Evolutionary conservation across 257 asterid genomes (phyloP).

Genomic region (Nicotiana noctiflora): DNA sequence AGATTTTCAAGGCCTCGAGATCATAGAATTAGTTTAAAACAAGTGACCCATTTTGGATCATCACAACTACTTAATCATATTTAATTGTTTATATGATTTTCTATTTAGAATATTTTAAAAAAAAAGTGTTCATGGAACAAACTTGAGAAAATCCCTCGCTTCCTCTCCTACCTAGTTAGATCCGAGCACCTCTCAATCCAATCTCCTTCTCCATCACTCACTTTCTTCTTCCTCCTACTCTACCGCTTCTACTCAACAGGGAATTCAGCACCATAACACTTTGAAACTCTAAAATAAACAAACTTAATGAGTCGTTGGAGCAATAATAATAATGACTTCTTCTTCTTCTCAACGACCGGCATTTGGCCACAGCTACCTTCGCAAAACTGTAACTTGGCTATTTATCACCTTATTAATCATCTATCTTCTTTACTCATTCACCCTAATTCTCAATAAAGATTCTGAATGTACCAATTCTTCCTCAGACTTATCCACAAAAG

Average conservation of each 20-base stretch:
- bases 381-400: conserved; percentile 31
- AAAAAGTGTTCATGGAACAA: neutral
- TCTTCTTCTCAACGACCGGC: conserved; percentile 27
- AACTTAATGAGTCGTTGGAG: neutral
- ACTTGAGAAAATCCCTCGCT: neutral
- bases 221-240: conserved; percentile 12
- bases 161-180: neutral
- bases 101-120: too few species aligned
- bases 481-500: conserved; percentile 11
- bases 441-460: conserved; percentile 30
- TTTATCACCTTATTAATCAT: conserved; percentile 33
- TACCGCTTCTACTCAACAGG: neutral
- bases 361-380: conserved; percentile 32
- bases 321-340: conserved; percentile 19
- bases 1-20: too few species aligned
- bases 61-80: too few species aligned
- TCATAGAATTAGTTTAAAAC: too few species aligned
- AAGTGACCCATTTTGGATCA: too few species aligned
- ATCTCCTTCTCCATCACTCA: conserved; percentile 20
- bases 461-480: conserved; percentile 11
- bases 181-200: conserved; percentile 14
- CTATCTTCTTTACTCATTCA: conserved; percentile 47
- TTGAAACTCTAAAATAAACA: neutral
- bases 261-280: conserved; percentile 1
- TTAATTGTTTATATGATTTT: too few species aligned